These are phyloP conservation scores for Backusella circina DNA, from an alignment of 192 early-diverging fungal genomes.

Conservation along the genomic window DNA sequence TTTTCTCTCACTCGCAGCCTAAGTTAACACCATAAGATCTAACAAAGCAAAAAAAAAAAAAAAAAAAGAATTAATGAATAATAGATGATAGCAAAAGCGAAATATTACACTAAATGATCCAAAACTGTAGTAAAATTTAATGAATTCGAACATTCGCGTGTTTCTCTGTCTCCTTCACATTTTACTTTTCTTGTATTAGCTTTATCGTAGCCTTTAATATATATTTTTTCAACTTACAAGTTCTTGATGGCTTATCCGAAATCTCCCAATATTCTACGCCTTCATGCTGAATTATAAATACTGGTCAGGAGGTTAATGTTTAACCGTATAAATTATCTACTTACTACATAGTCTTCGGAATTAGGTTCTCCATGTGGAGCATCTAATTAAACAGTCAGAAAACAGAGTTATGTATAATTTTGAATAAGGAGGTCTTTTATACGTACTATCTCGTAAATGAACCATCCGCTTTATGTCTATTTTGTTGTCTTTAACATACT, in stretches of 20 bases:
- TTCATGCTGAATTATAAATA: neutral
- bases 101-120: constrained; percentile 4
- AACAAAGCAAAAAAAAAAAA: neutral
- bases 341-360: neutral
- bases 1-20: neutral
- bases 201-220: neutral
- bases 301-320: neutral
- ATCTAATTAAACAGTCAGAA: neutral
- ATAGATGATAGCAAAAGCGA: neutral
- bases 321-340: neutral
- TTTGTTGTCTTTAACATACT: neutral
- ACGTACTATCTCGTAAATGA: neutral
- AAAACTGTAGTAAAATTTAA: neutral
- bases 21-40: neutral
- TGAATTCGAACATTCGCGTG: neutral
- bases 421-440: neutral
- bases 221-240: neutral
- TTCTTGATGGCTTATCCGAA: neutral
- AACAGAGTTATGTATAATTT: neutral
- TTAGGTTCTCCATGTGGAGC: neutral
- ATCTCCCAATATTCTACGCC: neutral
- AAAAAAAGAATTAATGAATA: neutral
- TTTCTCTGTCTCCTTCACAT: neutral
- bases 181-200: neutral
- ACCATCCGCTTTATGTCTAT: neutral